These are phyloP conservation scores for Trichoderma afroharzianum DNA, from an alignment of 2,329 filamentous ascomycete species.

Conservation along the genomic window DNA sequence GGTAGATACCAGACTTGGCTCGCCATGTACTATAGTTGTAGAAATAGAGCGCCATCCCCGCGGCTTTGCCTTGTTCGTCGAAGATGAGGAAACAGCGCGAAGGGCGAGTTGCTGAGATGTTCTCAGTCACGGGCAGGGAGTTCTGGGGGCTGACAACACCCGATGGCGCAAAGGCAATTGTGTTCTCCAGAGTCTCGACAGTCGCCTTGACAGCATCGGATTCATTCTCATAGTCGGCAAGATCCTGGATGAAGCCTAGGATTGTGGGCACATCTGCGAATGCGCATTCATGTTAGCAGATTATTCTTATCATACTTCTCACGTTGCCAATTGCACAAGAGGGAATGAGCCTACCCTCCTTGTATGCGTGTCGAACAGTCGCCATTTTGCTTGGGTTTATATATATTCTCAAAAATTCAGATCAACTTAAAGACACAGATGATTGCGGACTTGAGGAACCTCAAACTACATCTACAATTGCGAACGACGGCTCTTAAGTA, in stretches of 20 bases:
- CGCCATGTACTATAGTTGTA: constrained; percentile 96
- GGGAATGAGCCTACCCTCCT: constrained; percentile 7
- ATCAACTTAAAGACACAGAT: background rate
- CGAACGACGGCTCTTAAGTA: background rate
- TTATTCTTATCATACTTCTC: background rate
- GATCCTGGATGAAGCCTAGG: constrained; percentile 74
- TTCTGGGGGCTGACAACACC: constrained; percentile 41
- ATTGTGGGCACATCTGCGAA: constrained; percentile 73
- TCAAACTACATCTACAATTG: background rate
- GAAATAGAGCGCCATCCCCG: constrained; percentile 86
- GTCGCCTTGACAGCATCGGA: constrained; percentile 74
- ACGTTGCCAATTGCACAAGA: background rate
- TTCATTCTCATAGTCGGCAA: constrained; percentile 85
- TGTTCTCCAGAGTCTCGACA: constrained; percentile 64
- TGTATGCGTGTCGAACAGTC: constrained; percentile 14
- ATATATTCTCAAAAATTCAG: background rate
- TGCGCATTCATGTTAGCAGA: constrained; percentile 13
- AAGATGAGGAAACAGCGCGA: constrained; percentile 73
- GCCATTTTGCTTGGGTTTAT: background rate
- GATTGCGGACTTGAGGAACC: background rate
- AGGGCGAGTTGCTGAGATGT: constrained; percentile 55
- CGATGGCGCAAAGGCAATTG: constrained; percentile 71
- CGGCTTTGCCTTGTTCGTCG: constrained; percentile 45
- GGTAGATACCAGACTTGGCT: constrained; percentile 80
- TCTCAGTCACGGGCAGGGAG: constrained; percentile 44